Conservation (phyloP, 2,329 filamentous ascomycete species). For the Aspergillus fijiensis region DNA sequence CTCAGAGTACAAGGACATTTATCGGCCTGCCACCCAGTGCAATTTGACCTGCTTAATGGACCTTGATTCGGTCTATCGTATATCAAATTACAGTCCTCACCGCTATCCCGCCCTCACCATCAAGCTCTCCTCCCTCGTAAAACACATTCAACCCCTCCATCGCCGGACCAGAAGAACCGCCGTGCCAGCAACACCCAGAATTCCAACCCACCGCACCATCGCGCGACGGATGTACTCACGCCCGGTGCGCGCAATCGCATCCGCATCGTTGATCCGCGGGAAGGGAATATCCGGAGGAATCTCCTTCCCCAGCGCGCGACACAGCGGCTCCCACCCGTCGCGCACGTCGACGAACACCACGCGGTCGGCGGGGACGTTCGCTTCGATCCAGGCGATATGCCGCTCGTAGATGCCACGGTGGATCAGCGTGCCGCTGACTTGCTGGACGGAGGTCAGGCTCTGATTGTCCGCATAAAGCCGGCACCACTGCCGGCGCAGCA, state of each 20-base stretch:
- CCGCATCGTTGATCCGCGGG: slow-evolving; percentile 39
- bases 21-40: too few relatives aligned
- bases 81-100: too few relatives aligned
- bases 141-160: too few relatives aligned
- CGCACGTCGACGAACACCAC: slow-evolving; percentile 40
- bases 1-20: too few relatives aligned
- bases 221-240: slow-evolving; percentile 26
- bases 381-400: slow-evolving; percentile 28
- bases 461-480: slow-evolving; percentile 17
- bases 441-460: neutral
- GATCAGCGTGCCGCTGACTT: neutral
- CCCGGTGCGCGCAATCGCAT: slow-evolving; percentile 21
- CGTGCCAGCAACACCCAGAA: slow-evolving; percentile 9
- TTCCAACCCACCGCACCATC: slow-evolving; percentile 29
- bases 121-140: too few relatives aligned
- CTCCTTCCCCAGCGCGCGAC: slow-evolving; percentile 43
- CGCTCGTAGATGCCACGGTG: slow-evolving; percentile 12
- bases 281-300: slow-evolving; percentile 38
- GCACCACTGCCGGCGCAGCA: slow-evolving; percentile 22
- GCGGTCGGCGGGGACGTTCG: slow-evolving; percentile 30
- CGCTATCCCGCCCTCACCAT: too few relatives aligned
- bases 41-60: too few relatives aligned
- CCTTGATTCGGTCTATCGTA: too few relatives aligned
- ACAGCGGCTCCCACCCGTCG: slow-evolving; percentile 51
- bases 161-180: too few relatives aligned